A percentile compares a stretch with the other conserved stretches of the same genome.
These are phyloP conservation scores for Casaregolazyma suthepensis DNA, from an alignment of 1,139 yeast genomes.

Conservation along the genomic window DNA sequence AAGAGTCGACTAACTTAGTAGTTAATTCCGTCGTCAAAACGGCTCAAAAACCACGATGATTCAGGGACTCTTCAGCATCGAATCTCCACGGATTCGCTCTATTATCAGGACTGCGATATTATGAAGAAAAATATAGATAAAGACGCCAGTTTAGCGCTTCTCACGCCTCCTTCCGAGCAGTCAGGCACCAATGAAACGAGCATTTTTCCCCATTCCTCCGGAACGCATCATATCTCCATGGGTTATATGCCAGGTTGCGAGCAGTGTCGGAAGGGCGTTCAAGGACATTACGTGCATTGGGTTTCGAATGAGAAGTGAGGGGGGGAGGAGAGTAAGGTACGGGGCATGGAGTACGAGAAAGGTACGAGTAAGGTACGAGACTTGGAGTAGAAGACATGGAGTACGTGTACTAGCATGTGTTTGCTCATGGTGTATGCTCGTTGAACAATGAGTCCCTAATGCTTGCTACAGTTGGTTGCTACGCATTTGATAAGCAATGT, in stretches of 20 bases:
- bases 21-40: neutral
- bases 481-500: no score
- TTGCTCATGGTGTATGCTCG: no score
- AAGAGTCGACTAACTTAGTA: neutral
- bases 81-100: neutral
- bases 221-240: slow-evolving; percentile 6
- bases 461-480: no score
- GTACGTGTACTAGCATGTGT: no score
- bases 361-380: no score
- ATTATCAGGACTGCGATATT: neutral
- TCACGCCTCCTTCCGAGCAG: slow-evolving; percentile 5
- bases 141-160: neutral
- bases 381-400: no score
- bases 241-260: slow-evolving; percentile 8
- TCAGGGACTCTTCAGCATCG: neutral
- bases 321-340: no score
- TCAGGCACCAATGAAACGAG: neutral
- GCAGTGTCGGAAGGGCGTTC: slow-evolving; percentile 6
- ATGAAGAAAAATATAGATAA: neutral
- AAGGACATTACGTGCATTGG: slow-evolving; percentile 10
- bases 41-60: neutral
- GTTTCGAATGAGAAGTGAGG: neutral
- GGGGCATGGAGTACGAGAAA: no score
- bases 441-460: no score
- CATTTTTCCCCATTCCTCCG: slow-evolving; percentile 1